Base-by-base conservation (phyloP, 352 stramenopile species). In the Phytophthora niederhauseri region DNA sequence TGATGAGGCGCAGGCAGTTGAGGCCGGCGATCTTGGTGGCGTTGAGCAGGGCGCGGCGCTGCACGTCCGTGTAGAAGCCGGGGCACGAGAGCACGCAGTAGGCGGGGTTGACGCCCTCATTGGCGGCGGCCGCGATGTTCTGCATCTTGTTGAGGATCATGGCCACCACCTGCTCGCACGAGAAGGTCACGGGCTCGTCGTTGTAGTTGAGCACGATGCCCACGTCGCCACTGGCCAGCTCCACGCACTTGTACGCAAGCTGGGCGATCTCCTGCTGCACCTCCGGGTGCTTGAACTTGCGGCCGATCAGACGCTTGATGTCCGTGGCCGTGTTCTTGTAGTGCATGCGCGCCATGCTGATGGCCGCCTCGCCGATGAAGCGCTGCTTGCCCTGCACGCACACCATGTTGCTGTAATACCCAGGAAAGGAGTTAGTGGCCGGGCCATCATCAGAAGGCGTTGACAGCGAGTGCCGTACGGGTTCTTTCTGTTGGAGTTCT, bases 71-170 rank as follows among this genome's bases (percentile, higher is more conserved):
- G 80, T 98, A 99, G 84, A 97, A 99, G 12, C 92, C 86, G 6
- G 98, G 98, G 77, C 99, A 97, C 53, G 93, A 97, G 36, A 99
- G 73, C 55, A 99, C 97, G 73, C 90, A 94, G 80, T 98, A 98
- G 6, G 85, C 85, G 0, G 94, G 87, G 59, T 78, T 82, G 8
- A 97, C 84, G 57, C 88, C 89, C 28, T 97, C 91, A 68, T 98
- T 98, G 57, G 97, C 95, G 41, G 88, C 81, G 49, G 97, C 93
- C 2, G 96, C 96, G 64, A 99, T 99, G 38, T 66, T 80, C 71
- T 97, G 92, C 85, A 99, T 97, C 81, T 99, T 98, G 74, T 97
- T 97, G 53, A 99, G 82, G 69, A 99, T 94, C 94, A 99, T 99
- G 12, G 95, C 98, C 6, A 97, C 89, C 50, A 99, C 84, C 70